Evolutionary conservation across 768 basidiomycete species (phyloP).

Genomic region (Macrocybe gigantea): DNA sequence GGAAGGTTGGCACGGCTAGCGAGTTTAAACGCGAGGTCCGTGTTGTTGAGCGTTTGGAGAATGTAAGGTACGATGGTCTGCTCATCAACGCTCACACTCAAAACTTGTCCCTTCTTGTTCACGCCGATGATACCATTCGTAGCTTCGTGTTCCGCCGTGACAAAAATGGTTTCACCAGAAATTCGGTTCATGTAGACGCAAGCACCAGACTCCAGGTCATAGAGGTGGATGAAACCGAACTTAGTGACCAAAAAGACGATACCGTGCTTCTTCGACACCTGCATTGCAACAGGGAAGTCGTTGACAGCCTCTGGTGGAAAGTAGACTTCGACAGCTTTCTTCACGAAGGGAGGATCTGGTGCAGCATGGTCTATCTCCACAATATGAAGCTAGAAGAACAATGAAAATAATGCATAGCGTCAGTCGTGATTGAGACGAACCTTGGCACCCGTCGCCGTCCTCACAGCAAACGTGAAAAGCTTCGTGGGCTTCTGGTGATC

Average conservation of each 20-base stretch:
- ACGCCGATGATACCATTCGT: slow-evolving; percentile 96
- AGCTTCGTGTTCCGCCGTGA: slow-evolving; percentile 93
- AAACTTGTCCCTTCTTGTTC: slow-evolving; percentile 98
- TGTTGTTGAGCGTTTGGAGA: slow-evolving; percentile 89
- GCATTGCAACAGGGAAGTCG: slow-evolving; percentile 99
- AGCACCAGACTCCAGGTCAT: slow-evolving; percentile 94
- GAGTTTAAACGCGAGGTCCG: slow-evolving; percentile 96
- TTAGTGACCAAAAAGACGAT: slow-evolving; percentile 98
- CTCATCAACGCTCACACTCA: slow-evolving; percentile 96
- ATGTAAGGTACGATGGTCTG: slow-evolving; percentile 95
- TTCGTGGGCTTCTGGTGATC: slow-evolving; percentile 83
- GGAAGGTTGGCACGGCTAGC: slow-evolving; percentile 95
- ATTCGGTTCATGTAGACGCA: slow-evolving; percentile 99
- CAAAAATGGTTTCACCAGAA: slow-evolving; percentile 98
- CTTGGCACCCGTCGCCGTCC: slow-evolving; percentile 97
- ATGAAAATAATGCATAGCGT: not conserved
- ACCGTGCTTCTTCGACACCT: slow-evolving; percentile 95
- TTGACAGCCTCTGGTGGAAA: slow-evolving; percentile 98
- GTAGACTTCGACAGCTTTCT: slow-evolving; percentile 98
- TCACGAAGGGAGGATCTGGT: slow-evolving; percentile 87
- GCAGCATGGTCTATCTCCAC: slow-evolving; percentile 97
- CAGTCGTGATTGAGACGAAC: slow-evolving; percentile 31
- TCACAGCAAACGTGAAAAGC: slow-evolving; percentile 90
- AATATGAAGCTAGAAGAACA: slow-evolving; percentile 72
- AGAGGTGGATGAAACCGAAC: slow-evolving; percentile 98